Base-by-base conservation (phyloP, 2,329 filamentous ascomycete genomes). In the Metarhizium guizhouense region DNA sequence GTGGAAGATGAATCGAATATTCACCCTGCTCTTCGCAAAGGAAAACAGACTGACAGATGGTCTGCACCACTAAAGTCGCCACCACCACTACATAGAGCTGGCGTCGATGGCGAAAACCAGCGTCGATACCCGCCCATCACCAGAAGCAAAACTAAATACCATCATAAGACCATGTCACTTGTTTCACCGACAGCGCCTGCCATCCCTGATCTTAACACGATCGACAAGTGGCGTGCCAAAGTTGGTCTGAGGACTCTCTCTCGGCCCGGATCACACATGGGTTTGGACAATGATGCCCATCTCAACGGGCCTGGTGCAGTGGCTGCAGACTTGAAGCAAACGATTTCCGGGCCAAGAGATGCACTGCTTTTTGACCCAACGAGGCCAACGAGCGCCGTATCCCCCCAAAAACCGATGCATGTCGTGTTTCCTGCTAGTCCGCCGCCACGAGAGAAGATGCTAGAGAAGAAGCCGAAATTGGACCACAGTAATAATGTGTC, bases 91-190 rank as follows among this genome's bases (percentile, higher is more conserved):
- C 38, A 50, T 14, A 57, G 40, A n/a, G 14, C 38, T 7, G 47
- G 10, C 4, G 11, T 43, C 5, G 64, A 62, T 34, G 56, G 61
- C 2, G 66, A 70, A 5, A 63, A 63, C 47, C 59, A 62, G 2
- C 63, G 68, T 52, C 62, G 66, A 1, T 73, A 73, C 38, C 71
- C 71, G 1, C 72, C 71, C 7, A 73, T 72, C 51, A 68, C 72
- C 1, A 65, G 69, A 30, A 65, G 67, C n/a, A 67, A 63, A 30
- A 65, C 67, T n/a, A 67, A 63, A 25, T 57, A 52, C 2, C 59
- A 64, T 0, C 58, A 58, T 4, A 68, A 65, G 51, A 61, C 63
- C 6, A 65, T 66, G n/a, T 61, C 63, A 1, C 55, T 65, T 8
- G 57, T 66, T 6, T 64, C 65, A 0, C 63, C 68, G 2, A 64